phyloP scores from a whole-genome alignment of 1,139 yeast species.

The Lizanozyma gosingica region DNA sequence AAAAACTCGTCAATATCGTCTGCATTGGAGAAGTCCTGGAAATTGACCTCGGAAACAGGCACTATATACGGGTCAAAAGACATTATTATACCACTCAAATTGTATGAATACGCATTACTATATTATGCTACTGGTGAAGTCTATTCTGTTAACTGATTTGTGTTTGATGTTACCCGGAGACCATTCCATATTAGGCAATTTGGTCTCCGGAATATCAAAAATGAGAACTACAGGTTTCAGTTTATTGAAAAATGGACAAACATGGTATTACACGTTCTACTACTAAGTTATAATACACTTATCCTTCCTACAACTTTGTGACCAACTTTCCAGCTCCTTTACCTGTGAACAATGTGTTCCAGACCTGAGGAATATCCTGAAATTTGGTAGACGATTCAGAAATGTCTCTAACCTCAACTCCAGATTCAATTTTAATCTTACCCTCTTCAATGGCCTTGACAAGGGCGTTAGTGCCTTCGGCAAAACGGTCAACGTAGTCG shows the following conservation, averaged over 20 bases:
- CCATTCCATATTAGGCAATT: too few relatives aligned
- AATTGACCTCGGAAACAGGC: constrained; percentile 4
- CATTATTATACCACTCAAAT: too few relatives aligned
- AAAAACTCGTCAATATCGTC: constrained; percentile 22
- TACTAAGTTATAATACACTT: too few relatives aligned
- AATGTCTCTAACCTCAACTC: constrained; percentile 28
- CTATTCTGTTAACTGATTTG: too few relatives aligned
- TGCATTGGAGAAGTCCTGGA: constrained; percentile 8
- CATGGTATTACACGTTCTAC: too few relatives aligned
- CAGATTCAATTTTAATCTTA: constrained; percentile 21
- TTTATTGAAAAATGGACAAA: too few relatives aligned
- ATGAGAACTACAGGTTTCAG: too few relatives aligned
- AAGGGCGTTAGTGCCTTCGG: constrained; percentile 27
- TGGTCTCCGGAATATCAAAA: too few relatives aligned
- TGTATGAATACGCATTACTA: too few relatives aligned
- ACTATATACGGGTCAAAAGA: neutral
- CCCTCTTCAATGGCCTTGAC: constrained; percentile 30
- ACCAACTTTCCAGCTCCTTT: constrained; percentile 20
- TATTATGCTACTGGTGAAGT: too few relatives aligned
- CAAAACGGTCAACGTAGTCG: constrained; percentile 25
- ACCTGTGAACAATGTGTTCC: constrained; percentile 33
- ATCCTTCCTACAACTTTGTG: constrained; percentile 13
- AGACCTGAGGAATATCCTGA: constrained; percentile 30
- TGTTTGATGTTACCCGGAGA: too few relatives aligned
- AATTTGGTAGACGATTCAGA: constrained; percentile 19